A percentile compares a stretch with the other conserved stretches of the same genome.
Evolutionary conservation across 2,329 filamentous ascomycete species (phyloP).

Genomic region (Exophiala viscosa): DNA sequence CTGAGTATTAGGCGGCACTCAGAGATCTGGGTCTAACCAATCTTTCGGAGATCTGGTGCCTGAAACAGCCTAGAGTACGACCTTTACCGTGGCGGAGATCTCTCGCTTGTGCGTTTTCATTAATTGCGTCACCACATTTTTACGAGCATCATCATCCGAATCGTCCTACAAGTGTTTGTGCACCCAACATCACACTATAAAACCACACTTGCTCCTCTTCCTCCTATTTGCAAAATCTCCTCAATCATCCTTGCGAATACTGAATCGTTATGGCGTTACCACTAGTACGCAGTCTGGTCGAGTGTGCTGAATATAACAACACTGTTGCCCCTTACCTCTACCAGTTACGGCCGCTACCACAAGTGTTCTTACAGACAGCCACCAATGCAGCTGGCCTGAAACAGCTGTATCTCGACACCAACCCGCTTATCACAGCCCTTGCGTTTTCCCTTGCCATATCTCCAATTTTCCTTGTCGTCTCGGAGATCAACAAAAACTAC

Average conservation of each 20-base stretch:
- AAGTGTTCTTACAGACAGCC: conserved; percentile 58
- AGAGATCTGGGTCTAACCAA: no score
- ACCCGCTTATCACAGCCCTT: conserved; percentile 75
- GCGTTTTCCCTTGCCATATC: conserved; percentile 69
- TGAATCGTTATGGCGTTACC: conserved; percentile 63
- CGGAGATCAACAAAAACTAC: conserved; percentile 88
- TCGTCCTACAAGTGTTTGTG: conserved; percentile 4
- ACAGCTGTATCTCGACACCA: conserved; percentile 75
- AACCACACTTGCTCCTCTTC: no score
- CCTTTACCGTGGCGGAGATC: background rate
- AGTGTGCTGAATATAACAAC: conserved; percentile 71
- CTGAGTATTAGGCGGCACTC: no score
- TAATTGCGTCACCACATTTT: background rate
- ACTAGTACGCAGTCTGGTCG: conserved; percentile 62
- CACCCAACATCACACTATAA: background rate
- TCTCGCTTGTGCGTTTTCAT: background rate
- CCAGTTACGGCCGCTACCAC: conserved; percentile 67
- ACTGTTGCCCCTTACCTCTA: conserved; percentile 72
- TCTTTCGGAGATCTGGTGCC: background rate
- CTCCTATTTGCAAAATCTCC: no score
- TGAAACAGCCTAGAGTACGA: background rate
- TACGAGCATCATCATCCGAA: background rate
- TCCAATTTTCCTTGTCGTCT: conserved; percentile 66
- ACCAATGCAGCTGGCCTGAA: conserved; percentile 60
- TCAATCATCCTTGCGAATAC: no score